phyloP scores from a whole-genome alignment of 2,329 filamentous ascomycete genomes.

The Diaporthe citriasiana region DNA sequence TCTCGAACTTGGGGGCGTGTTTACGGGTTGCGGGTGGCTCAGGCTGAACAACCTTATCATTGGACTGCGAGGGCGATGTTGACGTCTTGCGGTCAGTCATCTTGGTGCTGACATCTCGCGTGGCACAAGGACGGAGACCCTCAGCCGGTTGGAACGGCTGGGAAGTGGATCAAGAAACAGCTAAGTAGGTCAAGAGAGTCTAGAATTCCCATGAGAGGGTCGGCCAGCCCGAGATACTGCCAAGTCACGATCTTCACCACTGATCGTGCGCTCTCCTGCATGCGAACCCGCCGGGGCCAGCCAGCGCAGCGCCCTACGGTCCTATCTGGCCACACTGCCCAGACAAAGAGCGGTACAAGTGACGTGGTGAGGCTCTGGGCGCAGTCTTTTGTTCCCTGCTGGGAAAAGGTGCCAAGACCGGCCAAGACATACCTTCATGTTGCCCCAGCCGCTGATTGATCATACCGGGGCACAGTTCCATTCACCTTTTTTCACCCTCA shows the following conservation, averaged over 20 bases:
- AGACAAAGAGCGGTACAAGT: slow-evolving; percentile 31
- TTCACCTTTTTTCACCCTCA: neutral
- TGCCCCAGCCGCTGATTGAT: slow-evolving; percentile 8
- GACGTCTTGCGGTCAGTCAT: slow-evolving; percentile 26
- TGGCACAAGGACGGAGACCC: slow-evolving; percentile 15
- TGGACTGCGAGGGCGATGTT: slow-evolving; percentile 20
- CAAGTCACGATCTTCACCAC: slow-evolving; percentile 21
- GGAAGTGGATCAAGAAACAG: slow-evolving; percentile 29
- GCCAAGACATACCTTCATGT: slow-evolving; percentile 27
- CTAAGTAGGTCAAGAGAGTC: slow-evolving; percentile 26
- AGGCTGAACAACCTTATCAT: neutral
- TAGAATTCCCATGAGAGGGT: slow-evolving; percentile 1
- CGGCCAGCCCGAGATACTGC: slow-evolving; percentile 25
- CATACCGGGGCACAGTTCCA: neutral
- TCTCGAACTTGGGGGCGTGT: neutral
- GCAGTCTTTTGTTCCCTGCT: slow-evolving; percentile 26
- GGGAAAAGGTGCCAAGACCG: slow-evolving; percentile 25
- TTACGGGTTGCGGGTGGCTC: neutral
- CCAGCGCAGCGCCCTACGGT: slow-evolving; percentile 19
- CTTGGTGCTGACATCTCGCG: slow-evolving; percentile 31
- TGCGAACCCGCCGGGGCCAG: slow-evolving; percentile 8
- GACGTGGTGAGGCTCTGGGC: slow-evolving; percentile 33
- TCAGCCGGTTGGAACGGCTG: slow-evolving; percentile 5
- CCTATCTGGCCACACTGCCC: slow-evolving; percentile 15
- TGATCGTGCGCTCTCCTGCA: slow-evolving; percentile 8